Conservation (phyloP, 176 grass and related monocot species). For the Zoysia pacifica region DNA sequence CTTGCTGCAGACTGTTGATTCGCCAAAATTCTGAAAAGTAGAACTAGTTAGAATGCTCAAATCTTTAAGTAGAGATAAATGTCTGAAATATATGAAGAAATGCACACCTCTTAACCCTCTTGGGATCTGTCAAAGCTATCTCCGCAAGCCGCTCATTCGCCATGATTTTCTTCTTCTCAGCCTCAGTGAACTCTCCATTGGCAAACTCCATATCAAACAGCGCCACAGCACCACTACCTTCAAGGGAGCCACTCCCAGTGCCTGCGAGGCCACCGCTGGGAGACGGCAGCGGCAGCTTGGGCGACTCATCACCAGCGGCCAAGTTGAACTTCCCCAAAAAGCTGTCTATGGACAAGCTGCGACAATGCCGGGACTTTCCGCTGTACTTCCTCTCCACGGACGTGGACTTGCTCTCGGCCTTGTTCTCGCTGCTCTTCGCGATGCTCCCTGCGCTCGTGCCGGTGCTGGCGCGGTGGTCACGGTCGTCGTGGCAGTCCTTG, state of each 20-base stretch:
- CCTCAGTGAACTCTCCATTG: slow-evolving; percentile 68
- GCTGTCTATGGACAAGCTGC: slow-evolving; percentile 94
- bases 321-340: slow-evolving; percentile 91
- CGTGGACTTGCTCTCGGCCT: slow-evolving; percentile 67
- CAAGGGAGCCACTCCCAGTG: slow-evolving; percentile 58
- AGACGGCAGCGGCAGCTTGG: slow-evolving; percentile 56
- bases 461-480: slow-evolving; percentile 51
- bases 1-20: slow-evolving; percentile 85
- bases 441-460: slow-evolving; percentile 49
- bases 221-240: slow-evolving; percentile 51
- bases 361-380: slow-evolving; percentile 70
- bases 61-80: not conserved
- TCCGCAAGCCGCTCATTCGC: slow-evolving; percentile 84
- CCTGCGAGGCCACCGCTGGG: slow-evolving; percentile 46
- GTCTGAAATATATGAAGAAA: not conserved
- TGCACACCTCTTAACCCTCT: slow-evolving; percentile 87
- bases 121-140: slow-evolving; percentile 86
- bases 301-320: slow-evolving; percentile 55
- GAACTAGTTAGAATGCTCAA: not conserved
- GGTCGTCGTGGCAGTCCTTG: slow-evolving; percentile 58
- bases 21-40: slow-evolving; percentile 66
- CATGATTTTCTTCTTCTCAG: slow-evolving; percentile 97
- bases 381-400: slow-evolving; percentile 41
- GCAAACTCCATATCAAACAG: slow-evolving; percentile 65
- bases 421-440: slow-evolving; percentile 83